A percentile compares a stretch with the other conserved stretches of the same genome.
These are phyloP conservation scores for Neurospora hispaniola DNA, from an alignment of 495 filamentous ascomycete species.

Conservation along the genomic window DNA sequence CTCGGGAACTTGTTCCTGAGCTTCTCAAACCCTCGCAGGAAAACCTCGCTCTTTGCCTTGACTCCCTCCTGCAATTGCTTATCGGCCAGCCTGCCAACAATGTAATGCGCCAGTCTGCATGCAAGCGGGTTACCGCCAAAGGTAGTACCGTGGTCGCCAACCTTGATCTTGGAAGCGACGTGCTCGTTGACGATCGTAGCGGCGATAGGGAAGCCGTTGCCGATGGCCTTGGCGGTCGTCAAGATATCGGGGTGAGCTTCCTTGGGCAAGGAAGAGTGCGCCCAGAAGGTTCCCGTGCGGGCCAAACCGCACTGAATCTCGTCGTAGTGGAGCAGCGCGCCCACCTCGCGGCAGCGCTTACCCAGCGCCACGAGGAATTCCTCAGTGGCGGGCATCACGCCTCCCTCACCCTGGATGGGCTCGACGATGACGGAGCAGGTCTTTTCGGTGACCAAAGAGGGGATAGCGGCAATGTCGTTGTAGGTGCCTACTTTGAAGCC, in stretches of 20 bases:
- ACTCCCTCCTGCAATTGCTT: conserved; percentile 55
- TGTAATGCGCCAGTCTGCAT: conserved; percentile 71
- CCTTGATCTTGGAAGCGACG: conserved; percentile 74
- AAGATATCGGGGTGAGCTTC: conserved; percentile 89
- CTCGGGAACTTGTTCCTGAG: conserved; percentile 59
- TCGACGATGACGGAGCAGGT: conserved; percentile 96
- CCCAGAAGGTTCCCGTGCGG: conserved; percentile 83
- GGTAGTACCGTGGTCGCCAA: conserved; percentile 93
- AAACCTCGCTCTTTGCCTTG: conserved; percentile 50
- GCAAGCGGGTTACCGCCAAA: conserved; percentile 94
- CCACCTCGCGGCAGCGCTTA: conserved; percentile 72
- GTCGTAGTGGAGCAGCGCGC: conserved; percentile 84
- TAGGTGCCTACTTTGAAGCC: conserved; percentile 80
- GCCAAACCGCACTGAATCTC: conserved; percentile 93
- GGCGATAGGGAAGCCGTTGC: conserved; percentile 91
- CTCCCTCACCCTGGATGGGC: conserved; percentile 95
- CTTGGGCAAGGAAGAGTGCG: conserved; percentile 58
- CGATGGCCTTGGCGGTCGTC: conserved; percentile 89
- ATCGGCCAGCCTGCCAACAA: conserved; percentile 62
- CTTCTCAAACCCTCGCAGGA: conserved; percentile 50
- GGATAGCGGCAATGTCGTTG: conserved; percentile 66
- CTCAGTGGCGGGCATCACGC: conserved; percentile 70
- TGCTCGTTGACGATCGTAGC: conserved; percentile 73
- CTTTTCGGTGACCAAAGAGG: conserved; percentile 56
- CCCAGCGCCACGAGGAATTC: conserved; percentile 73